Evolutionary conservation across 495 filamentous ascomycete genomes (phyloP).

Genomic region (Ascodesmis nigricans): DNA sequence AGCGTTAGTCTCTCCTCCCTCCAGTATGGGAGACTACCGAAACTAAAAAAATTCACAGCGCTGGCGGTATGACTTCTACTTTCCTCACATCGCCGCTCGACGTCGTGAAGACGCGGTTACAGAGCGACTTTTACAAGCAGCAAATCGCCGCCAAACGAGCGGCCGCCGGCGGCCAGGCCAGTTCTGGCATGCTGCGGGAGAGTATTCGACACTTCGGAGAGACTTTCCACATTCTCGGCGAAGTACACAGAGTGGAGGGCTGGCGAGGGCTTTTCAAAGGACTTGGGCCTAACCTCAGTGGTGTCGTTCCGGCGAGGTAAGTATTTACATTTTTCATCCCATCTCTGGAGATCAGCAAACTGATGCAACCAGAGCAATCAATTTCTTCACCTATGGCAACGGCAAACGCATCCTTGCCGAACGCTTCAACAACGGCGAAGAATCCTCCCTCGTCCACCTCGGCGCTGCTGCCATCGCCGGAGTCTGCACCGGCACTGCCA

Average conservation of each 20-base stretch:
- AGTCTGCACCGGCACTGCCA: conserved; percentile 60
- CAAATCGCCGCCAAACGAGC: conserved; percentile 31
- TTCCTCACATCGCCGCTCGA: conserved; percentile 74
- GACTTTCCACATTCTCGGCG: conserved; percentile 57
- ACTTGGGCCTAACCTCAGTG: conserved; percentile 65
- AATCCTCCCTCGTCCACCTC: conserved; percentile 50
- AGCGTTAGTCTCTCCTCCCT: conserved; percentile 35
- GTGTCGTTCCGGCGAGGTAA: conserved; percentile 58
- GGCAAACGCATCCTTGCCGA: conserved; percentile 55
- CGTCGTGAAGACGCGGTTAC: conserved; percentile 72
- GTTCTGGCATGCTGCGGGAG: conserved; percentile 25
- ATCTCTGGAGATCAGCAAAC: neutral
- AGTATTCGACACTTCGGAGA: conserved; percentile 44
- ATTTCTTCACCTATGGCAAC: conserved; percentile 78
- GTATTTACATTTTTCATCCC: neutral
- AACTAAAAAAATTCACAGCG: conserved; percentile 25
- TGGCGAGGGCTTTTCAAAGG: conserved; percentile 74
- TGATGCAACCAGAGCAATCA: conserved; percentile 34
- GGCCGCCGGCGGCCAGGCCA: conserved; percentile 21
- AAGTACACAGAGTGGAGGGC: conserved; percentile 57
- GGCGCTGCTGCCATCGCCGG: conserved; percentile 51
- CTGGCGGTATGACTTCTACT: conserved; percentile 72
- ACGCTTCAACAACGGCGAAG: conserved; percentile 38
- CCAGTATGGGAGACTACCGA: neutral
- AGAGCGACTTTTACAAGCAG: conserved; percentile 74